Conservation (phyloP, 2,329 filamentous ascomycete species). For the Orbilia oligospora region DNA sequence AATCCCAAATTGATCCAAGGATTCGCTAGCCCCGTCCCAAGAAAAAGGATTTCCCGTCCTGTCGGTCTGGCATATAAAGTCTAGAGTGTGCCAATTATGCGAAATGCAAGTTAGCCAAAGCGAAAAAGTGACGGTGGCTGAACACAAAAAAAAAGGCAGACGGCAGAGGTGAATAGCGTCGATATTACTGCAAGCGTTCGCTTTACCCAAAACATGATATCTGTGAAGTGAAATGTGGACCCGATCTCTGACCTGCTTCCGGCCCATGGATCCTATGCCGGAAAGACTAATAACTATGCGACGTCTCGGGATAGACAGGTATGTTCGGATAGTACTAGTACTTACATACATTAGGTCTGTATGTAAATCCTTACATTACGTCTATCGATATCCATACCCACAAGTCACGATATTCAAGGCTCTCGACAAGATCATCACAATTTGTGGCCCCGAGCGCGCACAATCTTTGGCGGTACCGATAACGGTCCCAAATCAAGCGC, state of each 20-base stretch:
- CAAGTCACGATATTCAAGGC: constrained; percentile 11
- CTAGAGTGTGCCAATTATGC: constrained; percentile 40
- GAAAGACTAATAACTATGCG: constrained; percentile 16
- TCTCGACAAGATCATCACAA: constrained; percentile 14
- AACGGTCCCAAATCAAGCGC: constrained; percentile 57
- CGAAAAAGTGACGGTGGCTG: constrained; percentile 32
- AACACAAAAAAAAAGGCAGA: constrained; percentile 22
- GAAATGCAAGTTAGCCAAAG: constrained; percentile 47
- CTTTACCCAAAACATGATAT: constrained; percentile 3
- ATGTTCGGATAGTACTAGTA: constrained; percentile 3
- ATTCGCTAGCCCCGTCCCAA: constrained; percentile 40
- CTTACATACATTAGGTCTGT: neutral
- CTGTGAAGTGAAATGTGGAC: constrained; percentile 13
- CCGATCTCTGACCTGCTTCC: constrained; percentile 16
- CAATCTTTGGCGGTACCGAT: constrained; percentile 59
- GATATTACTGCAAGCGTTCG: constrained; percentile 2
- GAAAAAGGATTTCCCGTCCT: constrained; percentile 45
- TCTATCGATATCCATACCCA: neutral
- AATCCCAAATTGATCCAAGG: constrained; percentile 30
- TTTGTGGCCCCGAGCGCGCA: constrained; percentile 31
- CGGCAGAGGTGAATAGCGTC: constrained; percentile 9
- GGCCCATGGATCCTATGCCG: constrained; percentile 31
- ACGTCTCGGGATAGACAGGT: constrained; percentile 32
- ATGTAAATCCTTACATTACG: too few relatives aligned
- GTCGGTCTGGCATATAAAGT: constrained; percentile 28